Base-by-base conservation (phyloP, 1,284 basidiomycete genomes). In the Tetrapyrgos nigripes region DNA sequence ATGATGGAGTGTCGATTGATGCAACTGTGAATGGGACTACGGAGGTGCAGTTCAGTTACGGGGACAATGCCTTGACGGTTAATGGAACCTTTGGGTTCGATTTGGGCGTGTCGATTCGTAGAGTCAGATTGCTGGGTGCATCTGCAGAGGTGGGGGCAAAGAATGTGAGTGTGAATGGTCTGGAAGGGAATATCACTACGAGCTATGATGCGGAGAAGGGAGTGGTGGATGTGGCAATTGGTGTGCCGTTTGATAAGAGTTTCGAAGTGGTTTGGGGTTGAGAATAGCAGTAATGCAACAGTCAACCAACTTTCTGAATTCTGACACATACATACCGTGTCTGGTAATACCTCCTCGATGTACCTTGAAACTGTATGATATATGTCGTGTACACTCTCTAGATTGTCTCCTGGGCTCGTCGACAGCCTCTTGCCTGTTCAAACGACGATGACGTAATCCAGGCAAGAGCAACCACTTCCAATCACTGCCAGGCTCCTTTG, bases 1-100 rank as follows among this genome's bases (percentile, higher is more conserved):
- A 89, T 65, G 87, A 89, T 62, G 87, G 88, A 10, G 82, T 84
- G 43, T 85, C 83, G 4, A 73, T 88, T 60, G 73, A 62, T 21
- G 6, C 37, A n/a, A 85, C 73, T 56, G 59, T 65, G 46, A 62
- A 68, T 28, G 73, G 74, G 54, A 87, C 86, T 23, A 65, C 73
- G 24, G 75, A 86, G 43, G 8, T 61, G 51, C 54, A 68, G 35
- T 78, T 89, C 68, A 63, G 57, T 23, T 89, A 76, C 69, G 66
- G 63, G 58, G 66, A 76, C 17, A 71, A 74, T n/a, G 73, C 58
- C 53, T 72, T 90, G 40, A 70, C 62, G 13, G 80, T 87, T 13
- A 66, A 64, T 3, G 87, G 88, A 1, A 66, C 60, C 17, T 87
- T 86, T 66, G 82, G 76, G 9, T 85, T 79, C 66, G 61, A 70